phyloP scores from a whole-genome alignment of 768 basidiomycete species.

The Asterophora parasitica region DNA sequence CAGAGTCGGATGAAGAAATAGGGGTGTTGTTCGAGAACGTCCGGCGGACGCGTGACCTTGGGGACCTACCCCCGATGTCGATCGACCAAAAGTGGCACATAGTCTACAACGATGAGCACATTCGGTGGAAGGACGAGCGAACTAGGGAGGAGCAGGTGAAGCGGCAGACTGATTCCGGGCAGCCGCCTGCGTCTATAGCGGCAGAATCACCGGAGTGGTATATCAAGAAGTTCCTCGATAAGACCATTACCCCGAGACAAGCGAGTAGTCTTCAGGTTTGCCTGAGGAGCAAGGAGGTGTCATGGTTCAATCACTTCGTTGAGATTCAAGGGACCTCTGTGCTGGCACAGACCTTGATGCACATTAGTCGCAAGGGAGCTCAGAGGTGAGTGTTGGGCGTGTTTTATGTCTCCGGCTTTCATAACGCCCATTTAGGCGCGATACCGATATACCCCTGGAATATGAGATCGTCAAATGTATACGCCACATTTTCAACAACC shows the following conservation, averaged over 20 bases:
- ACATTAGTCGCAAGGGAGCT: conserved; percentile 65
- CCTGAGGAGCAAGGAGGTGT: conserved; percentile 74
- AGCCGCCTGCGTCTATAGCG: conserved; percentile 39
- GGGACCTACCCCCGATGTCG: conserved; percentile 51
- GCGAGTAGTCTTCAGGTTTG: conserved; percentile 73
- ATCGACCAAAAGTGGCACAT: conserved; percentile 92
- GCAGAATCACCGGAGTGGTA: conserved; percentile 90
- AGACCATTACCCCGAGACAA: conserved; percentile 77
- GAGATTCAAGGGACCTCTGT: conserved; percentile 78
- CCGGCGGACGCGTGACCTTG: conserved; percentile 62
- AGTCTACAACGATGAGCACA: conserved; percentile 77
- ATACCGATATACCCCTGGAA: conserved; percentile 68
- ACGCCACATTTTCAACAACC: conserved; percentile 71
- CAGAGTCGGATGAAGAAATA: conserved; percentile 71
- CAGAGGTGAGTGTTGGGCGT: conserved; percentile 43
- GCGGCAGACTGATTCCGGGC: conserved; percentile 57
- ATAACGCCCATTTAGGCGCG: conserved; percentile 37
- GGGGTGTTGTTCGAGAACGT: conserved; percentile 78
- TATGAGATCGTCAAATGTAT: conserved; percentile 88
- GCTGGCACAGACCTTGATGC: conserved; percentile 71
- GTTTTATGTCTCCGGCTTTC: not conserved
- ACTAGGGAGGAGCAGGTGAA: conserved; percentile 57
- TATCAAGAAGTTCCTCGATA: conserved; percentile 84
- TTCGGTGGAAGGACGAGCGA: conserved; percentile 72
- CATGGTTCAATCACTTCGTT: conserved; percentile 80